Percentiles rank a stretch among this genome's conserved stretches.
Evolutionary conservation across 352 stramenopile genomes (phyloP).

Genomic region (Hyaloperonospora brassicae): DNA sequence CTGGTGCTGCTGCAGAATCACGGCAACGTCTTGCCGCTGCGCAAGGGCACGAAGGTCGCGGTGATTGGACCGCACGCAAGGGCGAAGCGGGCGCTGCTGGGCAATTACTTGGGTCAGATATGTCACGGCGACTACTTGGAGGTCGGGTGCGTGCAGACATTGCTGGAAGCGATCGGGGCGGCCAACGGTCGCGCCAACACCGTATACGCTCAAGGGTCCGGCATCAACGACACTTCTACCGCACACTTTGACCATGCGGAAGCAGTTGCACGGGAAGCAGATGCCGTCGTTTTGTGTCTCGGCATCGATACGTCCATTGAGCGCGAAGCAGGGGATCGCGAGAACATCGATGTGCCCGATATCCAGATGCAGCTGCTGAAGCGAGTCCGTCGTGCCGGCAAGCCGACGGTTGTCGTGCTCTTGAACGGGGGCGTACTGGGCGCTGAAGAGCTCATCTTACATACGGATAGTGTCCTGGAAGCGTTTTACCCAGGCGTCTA

Average conservation of each 20-base stretch:
- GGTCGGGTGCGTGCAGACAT: constrained; percentile 56
- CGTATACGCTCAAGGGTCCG: constrained; percentile 33
- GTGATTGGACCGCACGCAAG: constrained; percentile 80
- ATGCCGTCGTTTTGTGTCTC: constrained; percentile 70
- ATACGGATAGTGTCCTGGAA: constrained; percentile 60
- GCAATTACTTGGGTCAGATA: constrained; percentile 85
- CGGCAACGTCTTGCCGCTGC: constrained; percentile 56
- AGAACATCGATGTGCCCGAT: constrained; percentile 59
- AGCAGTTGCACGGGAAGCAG: constrained; percentile 28
- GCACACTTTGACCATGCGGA: constrained; percentile 43
- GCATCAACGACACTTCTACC: constrained; percentile 60
- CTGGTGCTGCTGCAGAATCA: constrained; percentile 93
- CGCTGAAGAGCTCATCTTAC: constrained; percentile 56
- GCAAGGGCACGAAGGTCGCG: constrained; percentile 40
- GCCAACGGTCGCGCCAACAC: constrained; percentile 39
- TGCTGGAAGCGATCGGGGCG: constrained; percentile 54
- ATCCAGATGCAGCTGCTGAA: constrained; percentile 75
- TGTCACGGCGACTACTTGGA: constrained; percentile 67
- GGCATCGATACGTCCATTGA: constrained; percentile 81
- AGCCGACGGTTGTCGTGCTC: constrained; percentile 77
- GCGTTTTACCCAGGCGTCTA: constrained; percentile 82
- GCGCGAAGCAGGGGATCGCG: constrained; percentile 60
- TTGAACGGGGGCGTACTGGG: constrained; percentile 83
- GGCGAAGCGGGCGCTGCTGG: constrained; percentile 50
- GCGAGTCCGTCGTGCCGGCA: constrained; percentile 43